Conservation (phyloP, 768 basidiomycete species). For the Boletus rubescentipes region DNA sequence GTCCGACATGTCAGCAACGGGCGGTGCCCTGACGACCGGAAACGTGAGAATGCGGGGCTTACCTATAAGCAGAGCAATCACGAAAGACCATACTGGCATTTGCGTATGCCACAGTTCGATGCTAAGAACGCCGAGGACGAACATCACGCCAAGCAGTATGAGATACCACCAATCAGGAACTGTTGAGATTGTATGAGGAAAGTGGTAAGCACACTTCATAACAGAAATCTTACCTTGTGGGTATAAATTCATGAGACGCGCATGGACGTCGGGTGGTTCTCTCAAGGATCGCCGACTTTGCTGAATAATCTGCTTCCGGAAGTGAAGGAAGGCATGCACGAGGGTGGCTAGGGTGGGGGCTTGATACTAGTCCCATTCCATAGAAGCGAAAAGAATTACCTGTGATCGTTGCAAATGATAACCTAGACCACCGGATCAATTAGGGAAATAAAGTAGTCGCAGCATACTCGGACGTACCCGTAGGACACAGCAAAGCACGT, state of each 20-base stretch:
- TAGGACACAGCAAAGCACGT: constrained; percentile 33
- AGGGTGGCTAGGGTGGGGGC: constrained; percentile 21
- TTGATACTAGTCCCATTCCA: not conserved
- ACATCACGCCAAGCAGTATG: constrained; percentile 67
- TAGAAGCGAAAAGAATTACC: constrained; percentile 32
- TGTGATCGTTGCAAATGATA: constrained; percentile 82
- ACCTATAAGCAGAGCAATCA: constrained; percentile 61
- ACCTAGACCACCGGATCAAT: constrained; percentile 51
- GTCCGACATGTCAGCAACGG: not conserved
- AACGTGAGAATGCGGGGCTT: constrained; percentile 17
- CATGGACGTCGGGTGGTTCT: constrained; percentile 85
- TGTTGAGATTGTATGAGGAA: constrained; percentile 24
- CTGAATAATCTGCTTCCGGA: constrained; percentile 75
- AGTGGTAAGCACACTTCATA: not conserved
- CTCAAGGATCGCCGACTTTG: constrained; percentile 67
- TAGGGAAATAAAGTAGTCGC: not conserved
- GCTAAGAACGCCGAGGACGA: constrained; percentile 63
- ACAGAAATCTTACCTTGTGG: constrained; percentile 35
- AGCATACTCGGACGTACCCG: constrained; percentile 14
- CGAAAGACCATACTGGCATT: constrained; percentile 69
- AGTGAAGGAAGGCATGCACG: constrained; percentile 51
- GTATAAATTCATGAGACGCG: constrained; percentile 76
- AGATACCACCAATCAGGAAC: constrained; percentile 89
- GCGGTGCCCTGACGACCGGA: not conserved
- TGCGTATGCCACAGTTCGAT: constrained; percentile 73